Conservation (phyloP, 1,139 yeast genomes). For the Lodderomyces orthopsilosis region DNA sequence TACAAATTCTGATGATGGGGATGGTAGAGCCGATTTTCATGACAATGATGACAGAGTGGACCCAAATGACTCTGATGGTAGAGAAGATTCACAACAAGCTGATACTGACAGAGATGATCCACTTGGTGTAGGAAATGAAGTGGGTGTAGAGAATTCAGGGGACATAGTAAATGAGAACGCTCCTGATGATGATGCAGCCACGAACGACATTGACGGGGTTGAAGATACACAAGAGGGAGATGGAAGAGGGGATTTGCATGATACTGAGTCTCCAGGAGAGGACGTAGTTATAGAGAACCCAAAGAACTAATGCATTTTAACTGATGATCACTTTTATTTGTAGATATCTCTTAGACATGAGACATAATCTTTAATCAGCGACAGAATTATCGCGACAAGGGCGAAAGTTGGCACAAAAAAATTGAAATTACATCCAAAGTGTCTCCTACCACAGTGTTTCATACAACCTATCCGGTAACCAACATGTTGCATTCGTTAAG, state of each 20-base stretch:
- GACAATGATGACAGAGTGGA: background rate
- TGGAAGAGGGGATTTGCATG: background rate
- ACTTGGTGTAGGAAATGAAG: background rate
- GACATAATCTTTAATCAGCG: too few relatives aligned
- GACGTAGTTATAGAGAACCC: background rate
- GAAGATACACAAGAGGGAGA: background rate
- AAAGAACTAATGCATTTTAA: background rate
- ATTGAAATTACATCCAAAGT: background rate
- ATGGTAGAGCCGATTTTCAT: background rate
- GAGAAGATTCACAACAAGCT: background rate
- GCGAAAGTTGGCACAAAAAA: background rate
- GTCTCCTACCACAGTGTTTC: background rate
- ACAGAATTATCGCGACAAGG: background rate
- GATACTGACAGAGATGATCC: background rate
- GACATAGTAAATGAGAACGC: background rate
- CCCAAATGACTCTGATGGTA: background rate
- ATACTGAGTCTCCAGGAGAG: background rate
- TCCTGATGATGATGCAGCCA: background rate
- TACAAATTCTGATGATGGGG: background rate
- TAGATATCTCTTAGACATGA: too few relatives aligned
- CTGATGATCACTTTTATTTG: too few relatives aligned
- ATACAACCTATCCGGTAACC: background rate
- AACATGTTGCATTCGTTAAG: conserved; percentile 6
- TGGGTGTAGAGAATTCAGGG: background rate
- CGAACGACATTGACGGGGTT: background rate